Percentiles rank a stretch among this genome's conserved stretches.
phyloP scores from a whole-genome alignment of 805 yeast species.

The Metschnikowia lachancei region DNA sequence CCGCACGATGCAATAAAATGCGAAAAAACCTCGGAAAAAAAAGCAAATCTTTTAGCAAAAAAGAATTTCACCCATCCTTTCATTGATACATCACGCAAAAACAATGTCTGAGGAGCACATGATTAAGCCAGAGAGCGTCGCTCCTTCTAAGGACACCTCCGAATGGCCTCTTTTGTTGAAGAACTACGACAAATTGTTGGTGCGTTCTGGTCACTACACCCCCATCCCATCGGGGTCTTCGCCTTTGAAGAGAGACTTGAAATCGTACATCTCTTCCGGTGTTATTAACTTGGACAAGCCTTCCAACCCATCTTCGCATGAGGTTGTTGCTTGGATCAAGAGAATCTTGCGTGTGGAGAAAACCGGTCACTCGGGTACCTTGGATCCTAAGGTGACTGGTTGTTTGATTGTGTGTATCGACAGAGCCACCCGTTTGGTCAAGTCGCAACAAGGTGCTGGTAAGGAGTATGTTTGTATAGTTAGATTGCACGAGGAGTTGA shows the following conservation, averaged over 20 bases:
- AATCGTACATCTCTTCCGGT: slow-evolving; percentile 88
- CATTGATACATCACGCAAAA: slow-evolving; percentile 6
- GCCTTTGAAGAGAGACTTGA: slow-evolving; percentile 91
- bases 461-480: slow-evolving; percentile 98
- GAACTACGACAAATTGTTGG: slow-evolving; percentile 89
- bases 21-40: slow-evolving; percentile 17
- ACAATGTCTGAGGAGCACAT: slow-evolving; percentile 65
- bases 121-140: slow-evolving; percentile 83
- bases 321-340: slow-evolving; percentile 99
- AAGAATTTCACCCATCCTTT: not conserved
- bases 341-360: slow-evolving; percentile 92
- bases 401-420: slow-evolving; percentile 97
- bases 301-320: slow-evolving; percentile 97
- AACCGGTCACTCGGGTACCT: slow-evolving; percentile 98
- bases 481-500: slow-evolving; percentile 88
- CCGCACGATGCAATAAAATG: slow-evolving; percentile 29
- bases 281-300: slow-evolving; percentile 97
- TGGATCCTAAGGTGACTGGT: slow-evolving; percentile 98
- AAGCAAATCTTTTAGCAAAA: slow-evolving; percentile 8
- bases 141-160: slow-evolving; percentile 80
- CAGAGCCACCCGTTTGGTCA: slow-evolving; percentile 96
- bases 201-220: slow-evolving; percentile 95
- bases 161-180: slow-evolving; percentile 95
- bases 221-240: slow-evolving; percentile 96
- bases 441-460: slow-evolving; percentile 99